These are phyloP conservation scores for Teunomyces pallodes DNA, from an alignment of 805 yeast genomes.

Conservation along the genomic window DNA sequence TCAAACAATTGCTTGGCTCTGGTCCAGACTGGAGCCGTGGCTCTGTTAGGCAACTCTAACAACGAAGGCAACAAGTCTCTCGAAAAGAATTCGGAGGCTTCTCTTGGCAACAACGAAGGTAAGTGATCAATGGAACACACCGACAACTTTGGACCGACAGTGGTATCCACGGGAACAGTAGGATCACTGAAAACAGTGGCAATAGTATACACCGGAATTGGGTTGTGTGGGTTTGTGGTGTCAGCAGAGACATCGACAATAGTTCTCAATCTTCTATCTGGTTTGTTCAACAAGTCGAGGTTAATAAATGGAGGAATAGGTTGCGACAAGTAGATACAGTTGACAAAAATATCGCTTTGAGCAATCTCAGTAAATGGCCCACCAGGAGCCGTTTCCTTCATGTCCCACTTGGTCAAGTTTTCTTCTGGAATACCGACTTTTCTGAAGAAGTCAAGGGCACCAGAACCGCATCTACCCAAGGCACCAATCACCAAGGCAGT, in stretches of 20 bases:
- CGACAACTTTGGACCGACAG: slow-evolving; percentile 79
- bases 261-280: slow-evolving; percentile 76
- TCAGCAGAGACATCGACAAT: slow-evolving; percentile 98
- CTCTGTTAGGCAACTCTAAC: slow-evolving; percentile 78
- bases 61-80: slow-evolving; percentile 86
- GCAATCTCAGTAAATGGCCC: slow-evolving; percentile 96
- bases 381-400: slow-evolving; percentile 92
- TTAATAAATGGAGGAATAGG: slow-evolving; percentile 93
- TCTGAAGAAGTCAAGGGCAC: slow-evolving; percentile 82
- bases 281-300: slow-evolving; percentile 60
- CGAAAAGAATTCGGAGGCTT: slow-evolving; percentile 89
- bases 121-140: slow-evolving; percentile 95
- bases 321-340: slow-evolving; percentile 90
- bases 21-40: slow-evolving; percentile 85
- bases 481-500: slow-evolving; percentile 92
- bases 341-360: slow-evolving; percentile 83
- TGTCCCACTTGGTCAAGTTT: slow-evolving; percentile 91
- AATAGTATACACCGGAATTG: slow-evolving; percentile 87
- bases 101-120: slow-evolving; percentile 95
- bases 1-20: slow-evolving; percentile 82
- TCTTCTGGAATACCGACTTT: slow-evolving; percentile 86
- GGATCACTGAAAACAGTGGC: slow-evolving; percentile 92
- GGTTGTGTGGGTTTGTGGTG: slow-evolving; percentile 97
- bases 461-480: slow-evolving; percentile 97
- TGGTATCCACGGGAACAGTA: slow-evolving; percentile 78